A percentile compares a stretch with the other conserved stretches of the same genome.
Conservation (phyloP, 2,329 filamentous ascomycete genomes). For the Phialemoniopsis sp. region DNA sequence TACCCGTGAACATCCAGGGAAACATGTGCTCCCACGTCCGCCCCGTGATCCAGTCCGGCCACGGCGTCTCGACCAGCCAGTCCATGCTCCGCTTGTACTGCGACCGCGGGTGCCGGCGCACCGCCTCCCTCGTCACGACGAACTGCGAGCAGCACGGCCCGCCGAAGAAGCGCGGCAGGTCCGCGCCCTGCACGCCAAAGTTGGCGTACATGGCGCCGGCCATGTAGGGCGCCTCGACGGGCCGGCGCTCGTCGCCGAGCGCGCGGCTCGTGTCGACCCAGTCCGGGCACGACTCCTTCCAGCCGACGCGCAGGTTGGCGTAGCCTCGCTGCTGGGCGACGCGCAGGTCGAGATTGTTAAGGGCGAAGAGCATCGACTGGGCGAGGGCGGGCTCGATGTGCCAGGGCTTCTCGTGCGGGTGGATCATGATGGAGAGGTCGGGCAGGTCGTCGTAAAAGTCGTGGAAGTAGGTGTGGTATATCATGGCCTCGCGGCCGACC, state of each 20-base stretch:
- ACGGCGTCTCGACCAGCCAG: conserved; percentile 21
- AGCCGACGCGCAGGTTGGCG: conserved; percentile 51
- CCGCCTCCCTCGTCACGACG: conserved; percentile 22
- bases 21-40: conserved; percentile 29
- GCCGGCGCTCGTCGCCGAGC: too few relatives aligned
- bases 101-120: conserved; percentile 18
- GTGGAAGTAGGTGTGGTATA: conserved; percentile 58
- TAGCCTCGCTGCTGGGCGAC: conserved; percentile 43
- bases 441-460: conserved; percentile 57
- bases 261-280: conserved; percentile 37
- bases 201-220: conserved; percentile 19
- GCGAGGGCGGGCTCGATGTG: conserved; percentile 28
- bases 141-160: conserved; percentile 29
- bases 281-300: conserved; percentile 49
- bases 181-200: conserved; percentile 12
- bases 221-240: conserved; percentile 21
- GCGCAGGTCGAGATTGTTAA: conserved; percentile 24
- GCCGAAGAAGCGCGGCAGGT: conserved; percentile 21
- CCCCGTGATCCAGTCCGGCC: conserved; percentile 22
- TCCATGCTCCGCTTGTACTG: conserved; percentile 21
- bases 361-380: conserved; percentile 20
- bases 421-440: conserved; percentile 57
- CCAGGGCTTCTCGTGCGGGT: conserved; percentile 46
- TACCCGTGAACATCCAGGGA: conserved; percentile 21
- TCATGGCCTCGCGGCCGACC: conserved; percentile 60